phyloP scores from a whole-genome alignment of 345 rosid genomes.

The Viola odorata region DNA sequence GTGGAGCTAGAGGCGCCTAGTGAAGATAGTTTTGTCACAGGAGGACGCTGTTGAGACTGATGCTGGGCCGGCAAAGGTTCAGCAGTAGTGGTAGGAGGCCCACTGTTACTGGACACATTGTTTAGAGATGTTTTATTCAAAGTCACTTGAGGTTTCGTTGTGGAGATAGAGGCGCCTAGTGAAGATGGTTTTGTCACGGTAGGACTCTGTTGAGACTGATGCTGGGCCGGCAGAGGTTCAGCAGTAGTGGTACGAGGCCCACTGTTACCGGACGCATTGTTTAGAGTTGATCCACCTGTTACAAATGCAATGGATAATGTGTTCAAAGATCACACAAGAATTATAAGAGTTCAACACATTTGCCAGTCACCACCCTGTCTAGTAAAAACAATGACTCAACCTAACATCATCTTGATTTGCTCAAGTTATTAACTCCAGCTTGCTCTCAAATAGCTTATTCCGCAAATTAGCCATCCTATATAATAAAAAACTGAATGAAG shows the following conservation, averaged over 20 bases:
- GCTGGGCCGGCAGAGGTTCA: slow-evolving; percentile 38
- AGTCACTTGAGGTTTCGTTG: slow-evolving; percentile 37
- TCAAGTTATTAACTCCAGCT: too few species aligned
- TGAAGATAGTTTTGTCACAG: slow-evolving; percentile 30
- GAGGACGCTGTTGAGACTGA: slow-evolving; percentile 34
- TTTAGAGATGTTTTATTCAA: slow-evolving; percentile 31
- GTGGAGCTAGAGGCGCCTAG: slow-evolving; percentile 26
- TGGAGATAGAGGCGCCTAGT: slow-evolving; percentile 24
- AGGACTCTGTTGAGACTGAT: slow-evolving; percentile 35
- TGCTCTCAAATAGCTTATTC: too few species aligned
- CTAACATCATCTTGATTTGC: too few species aligned
- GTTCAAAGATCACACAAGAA: slow-evolving; percentile 4
- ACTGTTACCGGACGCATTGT: slow-evolving; percentile 23
- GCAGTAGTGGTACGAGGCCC: slow-evolving; percentile 19
- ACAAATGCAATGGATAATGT: background rate
- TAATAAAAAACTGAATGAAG: background rate
- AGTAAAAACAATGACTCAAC: too few species aligned
- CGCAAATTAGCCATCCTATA: too few species aligned
- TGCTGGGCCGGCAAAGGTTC: slow-evolving; percentile 40
- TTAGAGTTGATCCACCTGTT: slow-evolving; percentile 27
- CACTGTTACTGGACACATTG: slow-evolving; percentile 20
- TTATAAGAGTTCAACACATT: background rate
- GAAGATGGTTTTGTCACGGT: slow-evolving; percentile 31
- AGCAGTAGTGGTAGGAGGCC: slow-evolving; percentile 20
- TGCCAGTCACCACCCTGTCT: too few species aligned